Base-by-base conservation (phyloP, 2,329 filamentous ascomycete species). In the Colletotrichum sidae region DNA sequence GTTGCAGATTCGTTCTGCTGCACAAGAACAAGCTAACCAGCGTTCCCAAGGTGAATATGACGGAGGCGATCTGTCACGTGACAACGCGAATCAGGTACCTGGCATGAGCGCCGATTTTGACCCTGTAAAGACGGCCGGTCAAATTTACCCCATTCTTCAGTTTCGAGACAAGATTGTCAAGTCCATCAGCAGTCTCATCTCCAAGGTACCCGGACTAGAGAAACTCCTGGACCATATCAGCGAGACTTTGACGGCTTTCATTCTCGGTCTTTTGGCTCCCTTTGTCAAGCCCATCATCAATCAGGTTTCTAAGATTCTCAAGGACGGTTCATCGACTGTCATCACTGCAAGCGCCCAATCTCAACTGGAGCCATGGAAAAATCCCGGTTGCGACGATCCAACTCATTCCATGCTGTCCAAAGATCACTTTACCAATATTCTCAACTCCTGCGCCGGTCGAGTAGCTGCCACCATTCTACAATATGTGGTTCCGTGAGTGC, bases 81-180 rank as follows among this genome's bases (percentile, higher is more conserved):
- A 78, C 56, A 89, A 84, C 69, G 73, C 72, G 33, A 89, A 88
- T 68, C 79, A 88, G 12, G 87, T 94, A 9, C 91, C 91, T 17
- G 93, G 92, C 6, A 92, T 94, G 84, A 91, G 88, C 72, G 83
- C 88, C 12, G 83, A 86, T 73, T 92, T 96, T 65, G 94, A 97
- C 72, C 90, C 92, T 0, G 86, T 92, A 70, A 90, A 93, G 77
- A 91, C 90, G 0, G 86, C 91, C 12, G 83, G 85, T 44, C 89
- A 96, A 79, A 97, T 99, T 69, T 98, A 98, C 73, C 96, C 96
- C 1, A 97, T 99, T 66, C 86, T 99, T 0, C 87, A 92, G 66
- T 99, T 98, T 83, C 88, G 95, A 65, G 96, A 99, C 81, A 96
- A 91, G 73, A 94, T 99, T 59, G 94, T 97, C 55, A 93, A 93